A percentile compares a stretch with the other conserved stretches of the same genome.
These are phyloP conservation scores for Candida quercuum DNA, from an alignment of 805 yeast genomes.

Conservation along the genomic window DNA sequence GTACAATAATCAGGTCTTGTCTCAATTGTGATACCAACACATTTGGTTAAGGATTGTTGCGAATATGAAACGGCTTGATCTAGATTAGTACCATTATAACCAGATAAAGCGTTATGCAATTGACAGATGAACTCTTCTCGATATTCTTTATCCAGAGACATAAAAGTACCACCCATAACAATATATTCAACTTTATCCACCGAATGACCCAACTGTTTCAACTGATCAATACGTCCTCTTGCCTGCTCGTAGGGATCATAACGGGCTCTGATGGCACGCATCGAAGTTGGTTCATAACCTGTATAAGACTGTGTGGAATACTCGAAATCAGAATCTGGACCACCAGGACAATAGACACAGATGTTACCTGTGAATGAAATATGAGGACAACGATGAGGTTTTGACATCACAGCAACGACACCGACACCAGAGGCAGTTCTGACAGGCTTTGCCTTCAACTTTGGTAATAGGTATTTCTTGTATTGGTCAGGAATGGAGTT, in stretches of 20 bases:
- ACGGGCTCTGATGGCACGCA: constrained; percentile 98
- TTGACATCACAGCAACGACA: constrained; percentile 98
- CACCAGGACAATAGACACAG: constrained; percentile 98
- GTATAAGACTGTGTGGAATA: constrained; percentile 97
- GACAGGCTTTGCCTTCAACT: constrained; percentile 96
- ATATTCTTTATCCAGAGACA: constrained; percentile 88
- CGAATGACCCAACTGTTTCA: constrained; percentile 91
- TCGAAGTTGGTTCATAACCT: constrained; percentile 97
- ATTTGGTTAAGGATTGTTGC: constrained; percentile 91
- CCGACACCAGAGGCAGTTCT: constrained; percentile 98
- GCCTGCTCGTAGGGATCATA: constrained; percentile 99
- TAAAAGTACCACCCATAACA: constrained; percentile 98
- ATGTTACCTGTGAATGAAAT: constrained; percentile 98
- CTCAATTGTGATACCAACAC: constrained; percentile 98
- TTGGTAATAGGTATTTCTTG: constrained; percentile 85
- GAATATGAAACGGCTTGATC: constrained; percentile 90
- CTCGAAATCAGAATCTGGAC: constrained; percentile 97
- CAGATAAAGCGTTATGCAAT: constrained; percentile 91
- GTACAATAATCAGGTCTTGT: constrained; percentile 99
- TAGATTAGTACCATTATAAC: constrained; percentile 78
- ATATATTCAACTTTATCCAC: constrained; percentile 97
- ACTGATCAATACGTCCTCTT: constrained; percentile 93
- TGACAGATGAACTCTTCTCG: constrained; percentile 86
- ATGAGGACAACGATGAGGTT: constrained; percentile 98
- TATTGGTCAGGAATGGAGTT: constrained; percentile 95